phyloP scores from a whole-genome alignment of 106 monocot genomes.

The Dioscorea alata region DNA sequence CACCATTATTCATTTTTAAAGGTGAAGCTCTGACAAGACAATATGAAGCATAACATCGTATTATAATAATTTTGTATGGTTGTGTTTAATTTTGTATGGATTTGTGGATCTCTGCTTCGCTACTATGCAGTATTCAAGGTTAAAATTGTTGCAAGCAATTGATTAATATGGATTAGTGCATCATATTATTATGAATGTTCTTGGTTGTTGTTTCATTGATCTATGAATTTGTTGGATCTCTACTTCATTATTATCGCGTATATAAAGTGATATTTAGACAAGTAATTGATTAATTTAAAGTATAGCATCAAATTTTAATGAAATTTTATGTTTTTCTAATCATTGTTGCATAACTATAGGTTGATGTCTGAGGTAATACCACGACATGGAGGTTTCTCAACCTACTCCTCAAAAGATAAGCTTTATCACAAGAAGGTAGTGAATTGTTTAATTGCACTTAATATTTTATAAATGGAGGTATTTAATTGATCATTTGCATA shows the following conservation, averaged over 20 bases:
- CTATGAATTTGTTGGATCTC: background rate
- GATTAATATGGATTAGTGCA: background rate
- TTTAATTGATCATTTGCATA: background rate
- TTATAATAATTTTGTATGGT: too few relatives aligned
- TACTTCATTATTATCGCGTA: background rate
- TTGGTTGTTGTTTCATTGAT: background rate
- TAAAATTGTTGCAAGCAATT: too few relatives aligned
- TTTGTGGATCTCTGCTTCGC: too few relatives aligned
- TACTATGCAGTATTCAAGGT: too few relatives aligned
- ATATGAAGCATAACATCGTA: too few relatives aligned
- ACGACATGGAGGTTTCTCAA: conserved; percentile 21
- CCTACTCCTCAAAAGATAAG: conserved; percentile 19
- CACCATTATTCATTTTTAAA: too few relatives aligned
- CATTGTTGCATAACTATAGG: conserved; percentile 1
- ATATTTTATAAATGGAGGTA: background rate
- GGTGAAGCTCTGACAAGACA: too few relatives aligned
- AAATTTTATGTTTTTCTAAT: too few relatives aligned
- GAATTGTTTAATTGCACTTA: background rate
- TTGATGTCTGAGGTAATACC: conserved; percentile 28
- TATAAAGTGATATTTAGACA: background rate
- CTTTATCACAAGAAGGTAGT: conserved; percentile 24
- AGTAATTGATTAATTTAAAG: background rate
- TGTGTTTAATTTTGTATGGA: too few relatives aligned
- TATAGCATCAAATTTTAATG: too few relatives aligned
- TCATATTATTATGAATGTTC: background rate